A percentile compares a stretch with the other conserved stretches of the same genome.
These are phyloP conservation scores for Durotheca rogersii DNA, from an alignment of 495 filamentous ascomycete species.

Conservation along the genomic window DNA sequence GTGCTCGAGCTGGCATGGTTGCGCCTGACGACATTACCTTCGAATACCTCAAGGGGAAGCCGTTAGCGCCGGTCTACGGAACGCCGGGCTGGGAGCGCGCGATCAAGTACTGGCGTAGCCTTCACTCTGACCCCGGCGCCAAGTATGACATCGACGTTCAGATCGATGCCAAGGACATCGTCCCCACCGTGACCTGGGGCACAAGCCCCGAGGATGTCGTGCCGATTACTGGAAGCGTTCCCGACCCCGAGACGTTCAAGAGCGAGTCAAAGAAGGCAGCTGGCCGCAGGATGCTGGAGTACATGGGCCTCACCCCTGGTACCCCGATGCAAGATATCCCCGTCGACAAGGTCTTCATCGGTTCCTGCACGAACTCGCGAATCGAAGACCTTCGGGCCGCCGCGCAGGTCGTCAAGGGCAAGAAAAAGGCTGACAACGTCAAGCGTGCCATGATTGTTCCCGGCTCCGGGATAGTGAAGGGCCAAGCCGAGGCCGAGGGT, in stretches of 20 bases:
- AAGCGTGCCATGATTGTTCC: slow-evolving; percentile 96
- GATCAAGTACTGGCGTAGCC: slow-evolving; percentile 80
- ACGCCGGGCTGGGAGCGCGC: slow-evolving; percentile 89
- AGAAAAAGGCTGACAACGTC: slow-evolving; percentile 80
- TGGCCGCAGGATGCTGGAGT: slow-evolving; percentile 80
- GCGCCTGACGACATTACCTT: slow-evolving; percentile 93
- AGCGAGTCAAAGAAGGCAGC: slow-evolving; percentile 74
- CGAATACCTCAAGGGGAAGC: slow-evolving; percentile 88
- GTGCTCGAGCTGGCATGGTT: slow-evolving; percentile 94
- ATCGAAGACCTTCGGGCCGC: slow-evolving; percentile 95
- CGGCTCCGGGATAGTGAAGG: slow-evolving; percentile 91
- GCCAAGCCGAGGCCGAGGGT: slow-evolving; percentile 87
- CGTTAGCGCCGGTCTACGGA: slow-evolving; percentile 80
- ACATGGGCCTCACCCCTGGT: slow-evolving; percentile 88
- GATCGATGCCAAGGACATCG: slow-evolving; percentile 88
- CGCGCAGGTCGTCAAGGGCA: slow-evolving; percentile 79
- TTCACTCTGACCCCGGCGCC: slow-evolving; percentile 81
- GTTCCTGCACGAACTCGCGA: slow-evolving; percentile 94
- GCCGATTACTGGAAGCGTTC: slow-evolving; percentile 86
- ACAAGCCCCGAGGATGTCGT: slow-evolving; percentile 95
- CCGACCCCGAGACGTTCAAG: slow-evolving; percentile 81
- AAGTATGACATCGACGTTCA: slow-evolving; percentile 84
- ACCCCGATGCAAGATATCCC: slow-evolving; percentile 87
- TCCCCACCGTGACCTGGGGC: slow-evolving; percentile 94
- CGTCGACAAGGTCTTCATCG: slow-evolving; percentile 96